A percentile compares a stretch with the other conserved stretches of the same genome.
These are phyloP conservation scores for Hypoxylon fuscum DNA, from an alignment of 495 filamentous ascomycete genomes.

Conservation along the genomic window DNA sequence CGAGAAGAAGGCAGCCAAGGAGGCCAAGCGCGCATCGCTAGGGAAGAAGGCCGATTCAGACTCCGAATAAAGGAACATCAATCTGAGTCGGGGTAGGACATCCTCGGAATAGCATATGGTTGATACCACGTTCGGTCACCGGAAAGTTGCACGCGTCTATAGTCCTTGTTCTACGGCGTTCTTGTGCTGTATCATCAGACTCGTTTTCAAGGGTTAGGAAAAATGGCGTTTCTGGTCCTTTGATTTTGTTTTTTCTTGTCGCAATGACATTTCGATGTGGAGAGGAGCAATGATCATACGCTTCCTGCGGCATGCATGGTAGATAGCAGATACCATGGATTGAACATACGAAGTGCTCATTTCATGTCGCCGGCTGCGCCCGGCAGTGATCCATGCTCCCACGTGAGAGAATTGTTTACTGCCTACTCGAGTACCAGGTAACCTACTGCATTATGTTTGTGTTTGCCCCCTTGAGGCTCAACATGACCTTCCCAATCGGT, in stretches of 20 bases:
- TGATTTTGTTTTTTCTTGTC: conserved; percentile 21
- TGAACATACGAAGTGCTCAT: conserved; percentile 16
- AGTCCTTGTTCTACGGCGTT: conserved; percentile 36
- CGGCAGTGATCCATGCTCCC: neutral
- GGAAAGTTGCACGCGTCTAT: conserved; percentile 29
- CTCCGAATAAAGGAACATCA: conserved; percentile 35
- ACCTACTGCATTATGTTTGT: no score
- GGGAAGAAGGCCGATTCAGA: conserved; percentile 46
- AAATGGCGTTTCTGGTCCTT: conserved; percentile 37
- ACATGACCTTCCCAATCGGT: neutral
- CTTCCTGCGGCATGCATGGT: no score
- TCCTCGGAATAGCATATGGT: conserved; percentile 33
- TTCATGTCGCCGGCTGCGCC: neutral
- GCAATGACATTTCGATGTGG: conserved; percentile 6
- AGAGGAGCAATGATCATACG: conserved; percentile 2
- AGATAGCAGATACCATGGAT: conserved; percentile 21
- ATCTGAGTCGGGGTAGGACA: conserved; percentile 7
- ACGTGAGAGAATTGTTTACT: neutral
- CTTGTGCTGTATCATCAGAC: conserved; percentile 37
- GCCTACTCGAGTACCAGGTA: neutral
- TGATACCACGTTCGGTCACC: conserved; percentile 42
- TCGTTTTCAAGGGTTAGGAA: conserved; percentile 31
- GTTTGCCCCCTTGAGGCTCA: neutral
- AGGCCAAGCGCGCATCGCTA: conserved; percentile 53
- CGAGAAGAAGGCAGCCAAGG: conserved; percentile 75